phyloP scores from a whole-genome alignment of 2,329 filamentous ascomycete species.

The Fusarium equiseti region DNA sequence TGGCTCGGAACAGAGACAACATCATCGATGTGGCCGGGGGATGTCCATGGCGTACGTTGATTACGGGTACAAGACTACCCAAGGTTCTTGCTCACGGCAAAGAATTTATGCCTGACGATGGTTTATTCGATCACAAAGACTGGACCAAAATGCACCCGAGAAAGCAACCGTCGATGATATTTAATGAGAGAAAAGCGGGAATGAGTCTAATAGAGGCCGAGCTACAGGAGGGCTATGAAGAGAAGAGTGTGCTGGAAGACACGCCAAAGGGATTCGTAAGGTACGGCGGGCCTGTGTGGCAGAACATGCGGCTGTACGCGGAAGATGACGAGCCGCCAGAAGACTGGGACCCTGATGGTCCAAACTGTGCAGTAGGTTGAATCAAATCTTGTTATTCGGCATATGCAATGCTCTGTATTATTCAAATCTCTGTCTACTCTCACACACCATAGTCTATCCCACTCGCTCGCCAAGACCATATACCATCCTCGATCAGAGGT shows the following conservation, averaged over 20 bases:
- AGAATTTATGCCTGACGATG: background rate
- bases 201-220: background rate
- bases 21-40: background rate
- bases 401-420: background rate
- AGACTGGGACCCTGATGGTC: background rate
- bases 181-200: background rate
- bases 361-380: background rate
- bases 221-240: background rate
- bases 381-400: background rate
- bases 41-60: background rate
- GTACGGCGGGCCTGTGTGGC: background rate
- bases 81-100: background rate
- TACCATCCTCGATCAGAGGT: no score
- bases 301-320: background rate
- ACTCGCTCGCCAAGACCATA: no score
- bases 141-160: background rate
- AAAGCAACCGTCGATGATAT: background rate
- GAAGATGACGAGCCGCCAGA: background rate
- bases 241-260: background rate
- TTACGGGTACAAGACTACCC: background rate
- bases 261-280: background rate
- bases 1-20: fast-evolving
- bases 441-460: no score
- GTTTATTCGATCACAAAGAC: background rate
- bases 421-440: no score